A percentile compares a stretch with the other conserved stretches of the same genome.
phyloP scores from a whole-genome alignment of 164 flowering plant species.

The Amborella trichopoda region DNA sequence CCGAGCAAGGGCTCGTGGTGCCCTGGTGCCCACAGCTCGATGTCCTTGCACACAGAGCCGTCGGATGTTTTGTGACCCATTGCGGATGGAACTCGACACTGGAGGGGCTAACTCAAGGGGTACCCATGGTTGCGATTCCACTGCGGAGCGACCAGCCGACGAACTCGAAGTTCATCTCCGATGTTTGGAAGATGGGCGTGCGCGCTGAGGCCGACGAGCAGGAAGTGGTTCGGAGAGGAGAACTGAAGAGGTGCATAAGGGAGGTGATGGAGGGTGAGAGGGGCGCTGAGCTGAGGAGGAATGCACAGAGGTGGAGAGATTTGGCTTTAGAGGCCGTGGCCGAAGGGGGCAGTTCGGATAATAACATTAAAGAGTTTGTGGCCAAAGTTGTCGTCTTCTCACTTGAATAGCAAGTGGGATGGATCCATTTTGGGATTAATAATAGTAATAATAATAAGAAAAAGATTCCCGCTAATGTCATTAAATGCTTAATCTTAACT shows the following conservation, averaged over 20 bases:
- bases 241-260: conserved; percentile 34
- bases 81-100: conserved; percentile 9
- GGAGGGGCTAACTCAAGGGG: conserved; percentile 25
- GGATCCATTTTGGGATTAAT: too few species aligned
- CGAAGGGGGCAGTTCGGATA: conserved; percentile 6
- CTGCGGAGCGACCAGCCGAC: conserved; percentile 24
- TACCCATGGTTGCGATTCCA: conserved; percentile 37
- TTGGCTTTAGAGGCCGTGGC: conserved; percentile 4
- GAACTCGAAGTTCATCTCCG: conserved; percentile 7
- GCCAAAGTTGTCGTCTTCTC: too few species aligned
- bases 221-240: conserved; percentile 21
- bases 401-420: too few species aligned
- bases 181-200: conserved; percentile 33
- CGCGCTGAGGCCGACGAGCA: conserved; percentile 13
- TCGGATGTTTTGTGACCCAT: conserved; percentile 16
- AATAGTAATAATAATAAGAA: too few species aligned
- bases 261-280: conserved; percentile 33
- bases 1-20: conserved; percentile 14
- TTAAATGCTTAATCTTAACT: too few species aligned
- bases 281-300: conserved; percentile 16
- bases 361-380: conserved; percentile 1
- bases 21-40: conserved; percentile 40
- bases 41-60: conserved; percentile 29
- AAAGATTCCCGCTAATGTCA: too few species aligned
- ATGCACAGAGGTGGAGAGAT: conserved; percentile 2